These are phyloP conservation scores for Microsporum audouinii DNA, from an alignment of 2,329 filamentous ascomycete genomes.

Conservation along the genomic window DNA sequence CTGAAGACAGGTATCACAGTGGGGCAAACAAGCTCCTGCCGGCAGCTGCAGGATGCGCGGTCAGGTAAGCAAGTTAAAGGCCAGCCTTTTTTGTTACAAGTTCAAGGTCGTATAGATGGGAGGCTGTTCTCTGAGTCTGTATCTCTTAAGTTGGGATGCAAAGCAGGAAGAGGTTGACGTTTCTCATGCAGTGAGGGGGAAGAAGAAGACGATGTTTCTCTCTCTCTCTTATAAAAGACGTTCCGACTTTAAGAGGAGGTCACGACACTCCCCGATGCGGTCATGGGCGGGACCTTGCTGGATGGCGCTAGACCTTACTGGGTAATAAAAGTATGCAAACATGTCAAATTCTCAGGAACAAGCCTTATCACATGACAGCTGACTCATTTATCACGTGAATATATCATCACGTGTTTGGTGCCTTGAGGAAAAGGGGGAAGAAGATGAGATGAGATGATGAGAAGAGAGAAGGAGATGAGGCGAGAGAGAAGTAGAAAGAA, in stretches of 20 bases:
- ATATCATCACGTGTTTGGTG: background rate
- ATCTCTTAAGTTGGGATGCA: background rate
- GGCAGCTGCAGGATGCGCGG: background rate
- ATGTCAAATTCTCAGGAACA: slow-evolving; percentile 7
- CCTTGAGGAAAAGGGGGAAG: too few species aligned
- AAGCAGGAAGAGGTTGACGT: background rate
- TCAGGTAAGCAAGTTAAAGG: background rate
- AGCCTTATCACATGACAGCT: background rate
- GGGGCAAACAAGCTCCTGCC: slow-evolving; percentile 2
- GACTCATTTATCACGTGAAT: background rate
- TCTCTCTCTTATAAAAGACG: background rate
- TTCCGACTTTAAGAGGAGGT: background rate
- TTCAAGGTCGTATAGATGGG: background rate
- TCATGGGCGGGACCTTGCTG: background rate
- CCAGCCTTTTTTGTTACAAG: background rate
- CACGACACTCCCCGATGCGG: background rate
- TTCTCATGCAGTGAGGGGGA: background rate
- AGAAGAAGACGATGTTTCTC: background rate
- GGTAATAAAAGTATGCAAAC: background rate
- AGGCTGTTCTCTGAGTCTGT: background rate
- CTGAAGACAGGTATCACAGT: background rate
- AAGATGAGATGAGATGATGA: background rate
- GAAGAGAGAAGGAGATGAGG: background rate
- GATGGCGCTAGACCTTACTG: background rate
- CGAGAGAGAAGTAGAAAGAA: background rate